Percentiles rank a stretch among this genome's conserved stretches.
phyloP scores from a whole-genome alignment of 805 yeast species.

The Candida schatavii region DNA sequence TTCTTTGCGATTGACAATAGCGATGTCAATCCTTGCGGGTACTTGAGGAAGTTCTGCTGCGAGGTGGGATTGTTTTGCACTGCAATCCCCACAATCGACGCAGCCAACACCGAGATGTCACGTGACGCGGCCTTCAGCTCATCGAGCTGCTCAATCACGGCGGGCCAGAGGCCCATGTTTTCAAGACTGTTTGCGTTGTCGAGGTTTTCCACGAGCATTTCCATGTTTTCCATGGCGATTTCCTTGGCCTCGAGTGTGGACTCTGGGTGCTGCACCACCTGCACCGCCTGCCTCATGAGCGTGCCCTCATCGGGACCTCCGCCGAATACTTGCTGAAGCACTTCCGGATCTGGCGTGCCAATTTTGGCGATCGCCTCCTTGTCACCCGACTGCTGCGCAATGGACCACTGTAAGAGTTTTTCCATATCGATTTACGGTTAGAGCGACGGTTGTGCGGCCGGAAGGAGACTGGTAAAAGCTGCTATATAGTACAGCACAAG shows the following conservation, averaged over 20 bases:
- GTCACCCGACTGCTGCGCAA: constrained; percentile 72
- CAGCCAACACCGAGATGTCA: constrained; percentile 53
- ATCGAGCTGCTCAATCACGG: constrained; percentile 54
- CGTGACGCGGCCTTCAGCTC: constrained; percentile 32
- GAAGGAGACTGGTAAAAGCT: too few species aligned
- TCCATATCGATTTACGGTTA: constrained; percentile 73
- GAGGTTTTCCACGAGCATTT: constrained; percentile 87
- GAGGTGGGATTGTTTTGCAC: constrained; percentile 84
- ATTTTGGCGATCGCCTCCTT: constrained; percentile 60
- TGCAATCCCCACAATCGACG: constrained; percentile 83
- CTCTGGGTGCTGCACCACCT: constrained; percentile 55
- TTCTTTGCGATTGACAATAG: constrained; percentile 42
- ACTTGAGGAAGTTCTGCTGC: constrained; percentile 62
- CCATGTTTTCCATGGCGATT: constrained; percentile 84
- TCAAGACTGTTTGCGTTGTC: constrained; percentile 95
- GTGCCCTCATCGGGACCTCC: constrained; percentile 87
- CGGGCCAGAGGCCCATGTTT: constrained; percentile 77
- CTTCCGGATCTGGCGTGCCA: constrained; percentile 77
- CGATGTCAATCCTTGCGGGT: constrained; percentile 43
- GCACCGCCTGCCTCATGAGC: constrained; percentile 76
- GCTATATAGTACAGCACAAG: too few species aligned
- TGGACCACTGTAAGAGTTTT: constrained; percentile 88
- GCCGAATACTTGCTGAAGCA: constrained; percentile 71
- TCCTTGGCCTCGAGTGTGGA: constrained; percentile 61
- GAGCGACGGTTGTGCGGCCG: too few species aligned